Base-by-base conservation (phyloP, 2,329 filamentous ascomycete species). In the Tolypocladium ovalisporum region DNA sequence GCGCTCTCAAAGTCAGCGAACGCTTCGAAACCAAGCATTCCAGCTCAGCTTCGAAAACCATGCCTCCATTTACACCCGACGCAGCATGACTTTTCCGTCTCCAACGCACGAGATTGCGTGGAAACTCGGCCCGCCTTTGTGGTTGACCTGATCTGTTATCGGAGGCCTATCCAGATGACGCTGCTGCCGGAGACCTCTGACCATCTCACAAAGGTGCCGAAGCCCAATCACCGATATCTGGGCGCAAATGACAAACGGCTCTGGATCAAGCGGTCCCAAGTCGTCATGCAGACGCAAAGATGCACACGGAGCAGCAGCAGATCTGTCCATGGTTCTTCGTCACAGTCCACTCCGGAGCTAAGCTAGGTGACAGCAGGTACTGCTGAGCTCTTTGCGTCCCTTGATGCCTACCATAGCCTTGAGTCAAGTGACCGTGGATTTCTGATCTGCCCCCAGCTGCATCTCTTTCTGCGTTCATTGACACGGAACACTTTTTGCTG, bases 201-300 rank as follows among this genome's bases (percentile, higher is more conserved):
- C 49, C 53, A 62, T 54, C 57, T 64, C 24, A 32, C 52, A 29
- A 15, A 52, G 22, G 47, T 60, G 5, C 61, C 64, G 19, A 60
- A 54, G 49, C 37, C 34, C 7, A 40, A 27, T 29, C 4, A 3
- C 24, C 42, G 42, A 1, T 65, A 63, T 57, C 27, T 62, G 36
- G 56, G 53, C 34, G 49, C 52, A 24, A n/a, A 17, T 35, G 59
- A 54, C 1, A 58, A 22, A 35, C 47, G 56, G 13, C 51, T 63
- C 13, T 57, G 51, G 47, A 36, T 58, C 52, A 24, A 49, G 19
- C 57, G 58, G 44, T 57, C 62, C 51, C 37, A 36, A 15, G 19
- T 24, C 42, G 40, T 42, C 13, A 29, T 10, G 35, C 54, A 35
- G 19, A 19, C 1, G 24, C 49, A 32, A 32, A 49, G 35, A 37